Evolutionary conservation across 1,139 yeast species (phyloP).

Genomic region (Saccharomyces hybrid): DNA sequence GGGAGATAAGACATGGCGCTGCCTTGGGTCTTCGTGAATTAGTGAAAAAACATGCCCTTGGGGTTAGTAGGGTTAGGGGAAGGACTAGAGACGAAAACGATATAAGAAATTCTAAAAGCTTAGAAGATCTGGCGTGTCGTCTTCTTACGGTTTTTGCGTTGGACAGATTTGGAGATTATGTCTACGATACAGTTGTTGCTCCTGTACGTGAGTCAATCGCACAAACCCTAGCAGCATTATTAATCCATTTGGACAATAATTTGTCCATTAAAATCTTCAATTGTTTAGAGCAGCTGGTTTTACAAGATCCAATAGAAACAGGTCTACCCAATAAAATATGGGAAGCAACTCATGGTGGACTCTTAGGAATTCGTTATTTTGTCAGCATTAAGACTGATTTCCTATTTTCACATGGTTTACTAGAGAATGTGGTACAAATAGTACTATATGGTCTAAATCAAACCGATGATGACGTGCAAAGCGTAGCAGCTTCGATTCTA

Average conservation of each 20-base stretch:
- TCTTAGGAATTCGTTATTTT: conserved; percentile 85
- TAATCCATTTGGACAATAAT: conserved; percentile 60
- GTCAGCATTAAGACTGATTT: conserved; percentile 85
- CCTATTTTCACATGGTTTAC: conserved; percentile 48
- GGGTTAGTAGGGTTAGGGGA: conserved; percentile 77
- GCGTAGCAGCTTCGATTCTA: conserved; percentile 90
- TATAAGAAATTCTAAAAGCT: conserved; percentile 53
- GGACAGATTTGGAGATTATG: conserved; percentile 95
- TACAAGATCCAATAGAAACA: conserved; percentile 50
- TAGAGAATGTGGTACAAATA: conserved; percentile 71
- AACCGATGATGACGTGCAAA: conserved; percentile 92
- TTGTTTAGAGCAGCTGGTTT: conserved; percentile 59
- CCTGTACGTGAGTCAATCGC: conserved; percentile 97
- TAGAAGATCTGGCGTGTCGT: conserved; percentile 85
- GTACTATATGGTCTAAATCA: conserved; percentile 81
- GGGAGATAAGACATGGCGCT: conserved; percentile 97
- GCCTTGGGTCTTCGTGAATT: conserved; percentile 87
- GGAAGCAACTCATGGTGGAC: conserved; percentile 99
- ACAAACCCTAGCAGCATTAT: conserved; percentile 83
- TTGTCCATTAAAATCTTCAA: conserved; percentile 54
- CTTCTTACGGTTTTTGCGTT: conserved; percentile 80
- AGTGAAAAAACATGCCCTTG: conserved; percentile 72
- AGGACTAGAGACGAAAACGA: conserved; percentile 56
- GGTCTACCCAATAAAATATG: conserved; percentile 40
- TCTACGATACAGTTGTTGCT: conserved; percentile 95